Evolutionary conservation across 441 rosid genomes (phyloP), one percentile per base, ranked within the genome.

Genomic region (Oxalis stricta): DNA sequence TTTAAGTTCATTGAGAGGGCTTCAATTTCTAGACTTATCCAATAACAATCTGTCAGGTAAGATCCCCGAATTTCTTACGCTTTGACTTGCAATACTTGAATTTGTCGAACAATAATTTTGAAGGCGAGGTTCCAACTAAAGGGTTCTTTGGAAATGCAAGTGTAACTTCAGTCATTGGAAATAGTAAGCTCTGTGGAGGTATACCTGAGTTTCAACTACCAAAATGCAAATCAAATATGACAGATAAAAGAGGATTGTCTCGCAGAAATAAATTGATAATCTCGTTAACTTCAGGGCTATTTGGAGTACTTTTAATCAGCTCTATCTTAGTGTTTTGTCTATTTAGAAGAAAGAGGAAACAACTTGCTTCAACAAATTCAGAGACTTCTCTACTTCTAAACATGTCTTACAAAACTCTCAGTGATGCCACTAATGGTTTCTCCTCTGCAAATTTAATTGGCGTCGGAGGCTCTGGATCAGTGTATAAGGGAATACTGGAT

Each of bases 161-260:
- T 40, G 51, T 41, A 9, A 7, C 50, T n/a, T 55, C 50, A 1
- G 2, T 61, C 0, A 3, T 14, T 2, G 69, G 54, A 14, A 58
- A 64, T 22, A 14, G 16, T n/a, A 22, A 33, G 45, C 53, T 62
- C 6, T 68, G 69, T 33, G 73, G 69, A 11, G 66, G 73, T 1
- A 44, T 52, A 6, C 26, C 42, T 1, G 40, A 44, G 14, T 12
- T 63, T 4, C 33, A 59, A 7, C 37, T 68, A 2, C 50, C 55
- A 5, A 23, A 29, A 17, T 68, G 66, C 45, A 26, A 28, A 12
- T 15, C 4, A 2, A 1, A 35, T 21, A 32, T 14, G 3, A 4
- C 24, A 22, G 12, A 35, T 16, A 11, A 12, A 44, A 29, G 10
- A 17, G 28, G 15, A 16, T 26, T 26, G 2, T 12, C 16, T 41